Conservation (phyloP, 2,329 filamentous ascomycete genomes). For the Coniochaeta prunicola region DNA sequence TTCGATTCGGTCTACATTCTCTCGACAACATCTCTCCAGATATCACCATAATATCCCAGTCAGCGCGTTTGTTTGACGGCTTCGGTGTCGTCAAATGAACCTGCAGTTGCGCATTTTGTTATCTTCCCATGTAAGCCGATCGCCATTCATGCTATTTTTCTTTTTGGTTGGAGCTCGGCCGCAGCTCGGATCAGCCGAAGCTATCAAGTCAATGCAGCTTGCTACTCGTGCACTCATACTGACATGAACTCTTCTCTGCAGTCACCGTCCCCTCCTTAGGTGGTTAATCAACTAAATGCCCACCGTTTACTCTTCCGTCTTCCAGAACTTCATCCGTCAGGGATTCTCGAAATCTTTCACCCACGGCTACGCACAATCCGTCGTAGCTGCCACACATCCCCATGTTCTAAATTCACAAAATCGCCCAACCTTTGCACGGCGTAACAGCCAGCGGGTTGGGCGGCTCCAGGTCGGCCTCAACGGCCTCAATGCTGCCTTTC, state of each 20-base stretch:
- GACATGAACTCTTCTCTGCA: constrained; percentile 14
- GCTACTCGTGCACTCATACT: constrained; percentile 1
- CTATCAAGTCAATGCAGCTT: background rate
- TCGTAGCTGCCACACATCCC: constrained; percentile 86
- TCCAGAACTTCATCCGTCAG: constrained; percentile 86
- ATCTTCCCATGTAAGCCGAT: constrained; percentile 55
- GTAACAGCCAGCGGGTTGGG: constrained; percentile 46
- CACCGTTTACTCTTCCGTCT: constrained; percentile 60
- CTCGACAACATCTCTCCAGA: constrained; percentile 7
- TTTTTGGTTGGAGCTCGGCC: constrained; percentile 3
- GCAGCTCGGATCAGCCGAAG: background rate
- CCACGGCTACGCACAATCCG: constrained; percentile 95
- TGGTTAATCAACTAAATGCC: constrained; percentile 75
- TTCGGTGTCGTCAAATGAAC: constrained; percentile 91
- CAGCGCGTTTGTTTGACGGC: constrained; percentile 94
- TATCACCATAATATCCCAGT: constrained; percentile 12
- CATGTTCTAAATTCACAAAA: constrained; percentile 69
- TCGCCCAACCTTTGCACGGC: constrained; percentile 54
- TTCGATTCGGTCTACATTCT: background rate
- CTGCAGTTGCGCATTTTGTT: constrained; percentile 65
- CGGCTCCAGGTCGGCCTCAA: constrained; percentile 47
- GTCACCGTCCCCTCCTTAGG: constrained; percentile 49
- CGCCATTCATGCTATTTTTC: constrained; percentile 1
- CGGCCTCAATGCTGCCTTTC: constrained; percentile 73
- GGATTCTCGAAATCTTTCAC: constrained; percentile 95